Evolutionary conservation across 495 filamentous ascomycete species (phyloP).

Genomic region (Trichocladium uniseriatum): DNA sequence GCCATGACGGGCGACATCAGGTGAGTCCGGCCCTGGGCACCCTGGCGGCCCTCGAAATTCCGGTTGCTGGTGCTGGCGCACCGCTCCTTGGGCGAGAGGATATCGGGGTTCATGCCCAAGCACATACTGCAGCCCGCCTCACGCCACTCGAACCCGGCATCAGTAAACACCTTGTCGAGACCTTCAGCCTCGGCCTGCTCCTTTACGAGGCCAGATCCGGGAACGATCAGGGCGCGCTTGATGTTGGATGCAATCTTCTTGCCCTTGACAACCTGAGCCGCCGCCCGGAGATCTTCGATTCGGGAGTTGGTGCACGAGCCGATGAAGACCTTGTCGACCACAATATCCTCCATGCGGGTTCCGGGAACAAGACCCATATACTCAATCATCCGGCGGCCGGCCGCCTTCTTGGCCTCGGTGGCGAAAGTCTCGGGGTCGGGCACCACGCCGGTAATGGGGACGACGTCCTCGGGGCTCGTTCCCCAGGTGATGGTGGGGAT

Average conservation of each 20-base stretch:
- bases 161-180: conserved; percentile 81
- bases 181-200: conserved; percentile 85
- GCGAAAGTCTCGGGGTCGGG: conserved; percentile 81
- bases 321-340: conserved; percentile 93
- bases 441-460: conserved; percentile 83
- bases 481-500: conserved; percentile 93
- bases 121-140: conserved; percentile 99
- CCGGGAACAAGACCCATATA: conserved; percentile 91
- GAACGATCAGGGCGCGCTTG: conserved; percentile 91
- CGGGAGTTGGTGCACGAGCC: conserved; percentile 96
- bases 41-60: conserved; percentile 96
- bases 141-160: conserved; percentile 94
- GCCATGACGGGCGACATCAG: conserved; percentile 97
- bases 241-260: conserved; percentile 78
- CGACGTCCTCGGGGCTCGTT: conserved; percentile 90
- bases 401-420: conserved; percentile 64
- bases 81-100: conserved; percentile 85
- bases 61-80: conserved; percentile 95
- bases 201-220: conserved; percentile 91
- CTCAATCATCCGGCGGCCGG: conserved; percentile 72
- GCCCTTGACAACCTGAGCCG: conserved; percentile 75
- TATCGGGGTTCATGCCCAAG: conserved; percentile 98
- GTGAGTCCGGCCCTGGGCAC: conserved; percentile 86
- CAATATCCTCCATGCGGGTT: conserved; percentile 82
- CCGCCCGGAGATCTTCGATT: conserved; percentile 90